Evolutionary conservation across 768 basidiomycete species (phyloP), one percentile per base, ranked within the genome.

Genomic region (Leccinum boreale): DNA sequence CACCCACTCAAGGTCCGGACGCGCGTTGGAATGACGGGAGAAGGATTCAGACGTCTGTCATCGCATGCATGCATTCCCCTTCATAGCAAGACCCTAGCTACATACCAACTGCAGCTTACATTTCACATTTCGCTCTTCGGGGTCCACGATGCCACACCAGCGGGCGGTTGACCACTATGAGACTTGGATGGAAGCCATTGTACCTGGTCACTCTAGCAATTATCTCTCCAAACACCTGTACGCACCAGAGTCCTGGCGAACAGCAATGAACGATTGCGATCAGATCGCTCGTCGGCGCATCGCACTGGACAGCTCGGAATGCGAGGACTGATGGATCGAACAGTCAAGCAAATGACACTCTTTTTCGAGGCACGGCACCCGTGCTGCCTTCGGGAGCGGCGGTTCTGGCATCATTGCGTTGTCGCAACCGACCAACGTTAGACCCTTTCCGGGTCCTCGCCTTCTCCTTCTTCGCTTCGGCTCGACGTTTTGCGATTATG

Each of bases 401-500:
- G 36, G 59, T 49, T 42, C 51, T 65, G 50, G 50, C 54, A 52
- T 57, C 53, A 47, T 59, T 51, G 26, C 55, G 29, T 35, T 14
- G 53, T 55, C 42, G 67, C 56, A 59, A 15, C 61, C 57, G 61
- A 52, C 53, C 11, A 33, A 33, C 31, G 44, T 58, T 59, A 50
- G 35, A 50, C 35, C 64, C 57, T 45, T 70, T 78, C 39, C 71
- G 69, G 49, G 59, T 56, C 57, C 66, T 78, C 15, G 66, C 66
- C 61, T 76, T 79, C 47, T 75, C 69, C 65, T 72, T 75, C 67
- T 78, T 81, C 33, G 62, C 66, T 46, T 70, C 72, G 33, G 75
- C 68, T 31, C 70, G 71, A 61, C 70, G 72, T 39, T 75, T 74
- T 23, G 68, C 65, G 24, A 81, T 72, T 50, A 71, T 60, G 7